phyloP scores from a whole-genome alignment of 75 land plant genomes.

The Sequoia sempervirens region DNA sequence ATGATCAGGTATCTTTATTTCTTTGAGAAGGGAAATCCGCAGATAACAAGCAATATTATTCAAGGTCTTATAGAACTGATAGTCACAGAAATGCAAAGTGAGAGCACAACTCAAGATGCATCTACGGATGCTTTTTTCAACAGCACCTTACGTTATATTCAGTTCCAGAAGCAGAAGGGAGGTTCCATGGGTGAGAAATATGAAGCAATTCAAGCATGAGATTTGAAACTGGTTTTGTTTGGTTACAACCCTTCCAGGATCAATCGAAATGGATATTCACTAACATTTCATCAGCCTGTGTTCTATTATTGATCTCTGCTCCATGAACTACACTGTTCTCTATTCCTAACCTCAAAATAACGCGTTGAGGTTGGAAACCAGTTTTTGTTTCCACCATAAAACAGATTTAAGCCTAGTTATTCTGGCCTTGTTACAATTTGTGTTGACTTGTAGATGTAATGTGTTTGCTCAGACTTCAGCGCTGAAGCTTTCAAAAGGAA shows the following conservation, averaged over 20 bases:
- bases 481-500: not conserved
- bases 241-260: not conserved
- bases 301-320: slow-evolving; percentile 1
- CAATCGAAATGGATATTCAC: not conserved
- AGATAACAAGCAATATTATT: slow-evolving; percentile 63
- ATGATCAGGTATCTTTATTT: slow-evolving; percentile 85
- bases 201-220: slow-evolving; percentile 61
- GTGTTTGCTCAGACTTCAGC: not conserved
- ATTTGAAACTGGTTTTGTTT: too few species aligned
- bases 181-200: slow-evolving; percentile 85
- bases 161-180: slow-evolving; percentile 92
- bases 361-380: not conserved
- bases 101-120: slow-evolving; percentile 50
- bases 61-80: slow-evolving; percentile 88
- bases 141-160: slow-evolving; percentile 86
- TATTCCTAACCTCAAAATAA: not conserved
- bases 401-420: not conserved
- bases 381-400: not conserved
- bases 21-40: slow-evolving; percentile 89
- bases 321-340: not conserved
- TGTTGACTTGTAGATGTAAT: slow-evolving; percentile 5
- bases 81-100: slow-evolving; percentile 79
- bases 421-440: not conserved
- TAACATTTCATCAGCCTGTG: not conserved
- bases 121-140: slow-evolving; percentile 74